These are phyloP conservation scores for Penicillium bialowiezense DNA, from an alignment of 495 filamentous ascomycete species.

Conservation along the genomic window DNA sequence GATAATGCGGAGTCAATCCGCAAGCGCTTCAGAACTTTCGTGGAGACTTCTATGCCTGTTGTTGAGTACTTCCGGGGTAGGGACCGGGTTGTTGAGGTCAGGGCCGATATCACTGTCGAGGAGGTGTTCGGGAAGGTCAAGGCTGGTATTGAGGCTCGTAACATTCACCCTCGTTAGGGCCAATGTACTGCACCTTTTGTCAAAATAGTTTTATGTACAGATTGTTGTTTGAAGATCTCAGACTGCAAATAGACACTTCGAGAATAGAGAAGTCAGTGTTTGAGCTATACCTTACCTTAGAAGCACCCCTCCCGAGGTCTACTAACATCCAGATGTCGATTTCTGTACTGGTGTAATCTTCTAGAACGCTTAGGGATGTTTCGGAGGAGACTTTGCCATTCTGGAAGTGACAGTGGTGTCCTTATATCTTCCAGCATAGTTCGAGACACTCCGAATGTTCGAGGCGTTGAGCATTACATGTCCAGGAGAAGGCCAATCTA, in stretches of 20 bases:
- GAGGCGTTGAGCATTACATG: neutral
- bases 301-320: too few relatives aligned
- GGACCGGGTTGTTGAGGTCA: slow-evolving; percentile 74
- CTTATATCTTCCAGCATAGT: too few relatives aligned
- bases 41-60: slow-evolving; percentile 96
- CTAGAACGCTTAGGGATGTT: too few relatives aligned
- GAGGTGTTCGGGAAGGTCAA: slow-evolving; percentile 72
- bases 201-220: too few relatives aligned
- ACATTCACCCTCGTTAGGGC: slow-evolving; percentile 33
- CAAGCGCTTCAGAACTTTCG: slow-evolving; percentile 91
- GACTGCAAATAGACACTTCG: slow-evolving; percentile 10
- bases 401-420: too few relatives aligned
- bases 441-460: too few relatives aligned
- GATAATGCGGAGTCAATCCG: slow-evolving; percentile 94
- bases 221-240: neutral
- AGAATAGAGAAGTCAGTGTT: slow-evolving; percentile 1
- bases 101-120: slow-evolving; percentile 64
- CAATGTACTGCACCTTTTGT: too few relatives aligned
- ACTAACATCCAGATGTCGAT: too few relatives aligned
- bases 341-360: too few relatives aligned
- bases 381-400: too few relatives aligned
- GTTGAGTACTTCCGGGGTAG: slow-evolving; percentile 78
- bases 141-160: slow-evolving; percentile 47
- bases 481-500: slow-evolving; percentile 1
- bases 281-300: too few relatives aligned